A percentile compares a stretch with the other conserved stretches of the same genome.
These are phyloP conservation scores for Acaromyces ingoldii DNA, from an alignment of 1,284 basidiomycete genomes.

Conservation along the genomic window DNA sequence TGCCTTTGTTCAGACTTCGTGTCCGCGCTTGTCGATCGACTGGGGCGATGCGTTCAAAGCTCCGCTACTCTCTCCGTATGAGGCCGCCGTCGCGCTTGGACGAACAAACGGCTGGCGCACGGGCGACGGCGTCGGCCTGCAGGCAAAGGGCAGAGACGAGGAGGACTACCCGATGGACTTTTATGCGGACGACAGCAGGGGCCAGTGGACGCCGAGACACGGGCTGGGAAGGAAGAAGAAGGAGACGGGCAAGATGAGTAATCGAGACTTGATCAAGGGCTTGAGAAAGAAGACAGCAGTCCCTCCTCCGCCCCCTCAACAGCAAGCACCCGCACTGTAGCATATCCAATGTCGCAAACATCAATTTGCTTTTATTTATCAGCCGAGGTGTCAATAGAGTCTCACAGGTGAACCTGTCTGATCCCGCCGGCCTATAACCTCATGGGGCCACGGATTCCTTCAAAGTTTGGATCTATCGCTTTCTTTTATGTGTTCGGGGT, in stretches of 20 bases:
- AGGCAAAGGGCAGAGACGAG: not conserved
- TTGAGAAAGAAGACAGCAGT: too few species aligned
- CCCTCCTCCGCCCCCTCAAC: too few species aligned
- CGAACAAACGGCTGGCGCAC: conserved; percentile 62
- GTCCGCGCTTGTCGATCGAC: conserved; percentile 91
- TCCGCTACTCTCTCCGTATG: conserved; percentile 88
- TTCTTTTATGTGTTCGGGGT: too few species aligned
- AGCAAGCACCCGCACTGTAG: too few species aligned
- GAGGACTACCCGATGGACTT: conserved; percentile 90
- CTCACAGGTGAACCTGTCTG: too few species aligned
- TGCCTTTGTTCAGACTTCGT: conserved; percentile 90
- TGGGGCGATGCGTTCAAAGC: conserved; percentile 79
- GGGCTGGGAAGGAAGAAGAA: conserved; percentile 41
- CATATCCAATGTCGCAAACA: too few species aligned
- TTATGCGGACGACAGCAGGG: conserved; percentile 69
- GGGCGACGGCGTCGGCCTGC: conserved; percentile 35
- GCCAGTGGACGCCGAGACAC: conserved; percentile 53
- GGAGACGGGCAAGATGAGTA: conserved; percentile 20
- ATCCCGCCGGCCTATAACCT: too few species aligned
- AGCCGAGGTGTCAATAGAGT: too few species aligned
- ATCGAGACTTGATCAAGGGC: conserved; percentile 32
- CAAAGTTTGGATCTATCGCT: not conserved
- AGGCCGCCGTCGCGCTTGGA: conserved; percentile 81
- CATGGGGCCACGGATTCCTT: too few species aligned
- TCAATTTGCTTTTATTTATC: too few species aligned